Evolutionary conservation across 2,329 filamentous ascomycete genomes (phyloP), one percentile per base, ranked within the genome.

Genomic region (Aspergillus sp.): DNA sequence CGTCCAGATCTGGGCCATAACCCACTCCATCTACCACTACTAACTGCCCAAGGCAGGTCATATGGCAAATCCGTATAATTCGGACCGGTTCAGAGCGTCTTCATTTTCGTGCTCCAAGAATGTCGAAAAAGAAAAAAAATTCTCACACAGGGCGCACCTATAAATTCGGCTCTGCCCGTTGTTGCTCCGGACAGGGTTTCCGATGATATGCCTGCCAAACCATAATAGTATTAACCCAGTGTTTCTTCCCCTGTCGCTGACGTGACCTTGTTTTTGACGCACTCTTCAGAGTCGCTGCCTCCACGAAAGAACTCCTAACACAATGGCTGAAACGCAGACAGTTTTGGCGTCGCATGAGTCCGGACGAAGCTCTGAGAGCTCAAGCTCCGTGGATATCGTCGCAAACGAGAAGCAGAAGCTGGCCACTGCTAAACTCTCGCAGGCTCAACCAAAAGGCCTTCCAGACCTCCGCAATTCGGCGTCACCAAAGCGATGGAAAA

Each of bases 401-500:
- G 65, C 64, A 15, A 59, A 61, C 31, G 70, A 70, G 55, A 72
- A 72, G 60, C 64, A 67, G 45, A 71, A 68, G 57, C 41, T 71
- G 22, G 62, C 66, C 8, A 43, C 58, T 3, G 23, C 57, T 43
- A 54, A 49, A 25, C 31, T 61, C 23, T 51, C 55, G 22, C 52
- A 63, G 8, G 49, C 51, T 17, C 31, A 62, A 52, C 55, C 22
- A 38, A 23, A 54, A 23, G 60, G 57, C 11, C 57, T 54, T 22
- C 64, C 67, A 3, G 67, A 76, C 31, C 69, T 80, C 13, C 78
- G 82, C 65, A 80, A 80, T 19, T 78, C 82, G 2, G 81, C 77
- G 7, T 79, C 79, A 3, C 75, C 82, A 4, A 82, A 82, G 64
- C 78, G 83, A 45, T 77, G 80, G 71, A 83, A 80, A 73, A 83